Base-by-base conservation (phyloP, 1,284 basidiomycete species). In the Tilletia walkeri region DNA sequence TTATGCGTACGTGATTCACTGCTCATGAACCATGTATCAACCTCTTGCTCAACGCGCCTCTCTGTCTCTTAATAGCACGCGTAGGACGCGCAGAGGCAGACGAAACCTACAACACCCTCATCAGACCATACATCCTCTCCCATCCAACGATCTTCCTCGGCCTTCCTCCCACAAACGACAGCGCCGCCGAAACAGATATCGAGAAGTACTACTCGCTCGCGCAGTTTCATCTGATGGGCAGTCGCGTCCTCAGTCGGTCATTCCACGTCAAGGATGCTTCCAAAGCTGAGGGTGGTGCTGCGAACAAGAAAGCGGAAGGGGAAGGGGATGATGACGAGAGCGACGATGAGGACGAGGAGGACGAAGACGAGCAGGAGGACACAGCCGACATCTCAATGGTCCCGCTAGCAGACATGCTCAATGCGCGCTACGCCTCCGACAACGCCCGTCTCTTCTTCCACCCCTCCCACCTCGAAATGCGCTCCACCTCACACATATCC, bases 391-490 rank as follows among this genome's bases (percentile, higher is more conserved):
- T 94, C 10, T 90, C 92, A 0, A 96, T 99, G 94, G 92, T 98
- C 0, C 95, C 95, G 0, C 90, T 99, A 87, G 96, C 95, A 1
- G 95, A 98, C 84, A 90, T 98, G 87, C 86, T 85, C 48, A 83
- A 83, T 63, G 81, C 82, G 0, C 73, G 76, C 1, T 80, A 78
- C 67, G 79, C 75, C 18, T 80, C 78, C 24, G 80, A 82, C 70
- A 82, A 82, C 30, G 80, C 5, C 88, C 92, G 91, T 76, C 85
- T 95, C 3, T 95, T 94, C 80, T 89, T 94, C 82, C 92, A 94
- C 78, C 86, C 89, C 48, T 84, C 87, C 6, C 85, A 87, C 30
- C 87, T 96, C 16, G 89, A 88, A 73, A 96, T 97, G 93, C 87
- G 91, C 53, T 87, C 92, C 0, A 95, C 92, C 1, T 90, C 88